phyloP scores from a whole-genome alignment of 441 rosid genomes.

The Croton setiger region DNA sequence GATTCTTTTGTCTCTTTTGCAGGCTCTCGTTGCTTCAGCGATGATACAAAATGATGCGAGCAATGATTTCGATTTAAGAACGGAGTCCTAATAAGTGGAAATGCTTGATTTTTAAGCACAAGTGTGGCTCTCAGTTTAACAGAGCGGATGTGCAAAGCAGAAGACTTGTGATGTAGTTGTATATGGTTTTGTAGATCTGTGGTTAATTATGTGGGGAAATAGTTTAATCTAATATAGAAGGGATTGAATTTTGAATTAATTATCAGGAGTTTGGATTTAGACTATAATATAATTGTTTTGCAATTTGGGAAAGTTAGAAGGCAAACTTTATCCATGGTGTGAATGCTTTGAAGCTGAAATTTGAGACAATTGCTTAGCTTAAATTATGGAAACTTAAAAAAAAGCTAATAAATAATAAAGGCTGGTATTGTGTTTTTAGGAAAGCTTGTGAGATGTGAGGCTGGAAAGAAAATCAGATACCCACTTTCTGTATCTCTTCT shows the following conservation, averaged over 20 bases:
- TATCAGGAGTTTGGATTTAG: no score
- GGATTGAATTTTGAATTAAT: background rate
- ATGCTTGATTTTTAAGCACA: constrained; percentile 20
- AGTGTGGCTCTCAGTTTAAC: background rate
- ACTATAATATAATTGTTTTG: no score
- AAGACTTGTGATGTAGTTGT: background rate
- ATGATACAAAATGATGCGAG: constrained; percentile 32
- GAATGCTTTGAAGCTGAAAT: background rate
- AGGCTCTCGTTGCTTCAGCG: constrained; percentile 52
- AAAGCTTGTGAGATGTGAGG: constrained; percentile 13
- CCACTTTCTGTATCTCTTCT: constrained; percentile 34
- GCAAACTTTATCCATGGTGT: constrained; percentile 9
- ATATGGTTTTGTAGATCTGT: background rate
- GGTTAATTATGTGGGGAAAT: background rate
- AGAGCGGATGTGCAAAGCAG: background rate
- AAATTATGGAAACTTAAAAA: background rate
- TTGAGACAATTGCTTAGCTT: background rate
- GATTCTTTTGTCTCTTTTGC: constrained; percentile 19
- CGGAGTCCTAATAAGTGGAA: constrained; percentile 29
- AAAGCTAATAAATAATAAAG: background rate
- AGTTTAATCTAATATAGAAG: background rate
- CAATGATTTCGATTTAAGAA: constrained; percentile 32
- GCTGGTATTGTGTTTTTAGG: background rate
- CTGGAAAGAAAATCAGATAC: constrained; percentile 16
- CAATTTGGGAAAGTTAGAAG: background rate